Conservation (phyloP, 352 stramenopile genomes). For the Thraustochytrium striatum region DNA sequence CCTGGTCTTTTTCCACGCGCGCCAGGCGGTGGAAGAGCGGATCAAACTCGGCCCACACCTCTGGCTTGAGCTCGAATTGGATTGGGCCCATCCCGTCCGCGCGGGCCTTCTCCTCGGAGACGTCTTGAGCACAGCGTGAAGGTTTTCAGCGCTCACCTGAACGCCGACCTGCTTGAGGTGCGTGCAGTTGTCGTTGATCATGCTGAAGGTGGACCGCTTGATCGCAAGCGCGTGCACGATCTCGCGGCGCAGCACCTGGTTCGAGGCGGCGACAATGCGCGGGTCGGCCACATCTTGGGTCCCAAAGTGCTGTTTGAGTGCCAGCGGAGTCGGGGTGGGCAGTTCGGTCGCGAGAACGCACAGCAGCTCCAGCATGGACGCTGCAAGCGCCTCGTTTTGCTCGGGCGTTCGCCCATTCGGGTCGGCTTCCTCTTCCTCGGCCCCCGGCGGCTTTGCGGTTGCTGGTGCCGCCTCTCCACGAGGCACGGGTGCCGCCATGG, state of each 20-base stretch:
- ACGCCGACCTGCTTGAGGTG: slow-evolving; percentile 20
- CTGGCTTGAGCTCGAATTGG: slow-evolving; percentile 71
- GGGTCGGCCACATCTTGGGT: neutral
- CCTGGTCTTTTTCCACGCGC: slow-evolving; percentile 74
- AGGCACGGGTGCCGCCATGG: neutral
- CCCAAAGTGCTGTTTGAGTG: neutral
- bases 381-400: neutral
- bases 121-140: slow-evolving; percentile 11
- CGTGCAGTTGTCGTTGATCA: slow-evolving; percentile 31
- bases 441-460: too few relatives aligned
- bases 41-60: slow-evolving; percentile 74
- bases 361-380: slow-evolving; percentile 11
- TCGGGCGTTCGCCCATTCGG: neutral
- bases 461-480: too few relatives aligned
- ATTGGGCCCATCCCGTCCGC: slow-evolving; percentile 60
- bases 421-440: neutral
- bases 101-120: neutral
- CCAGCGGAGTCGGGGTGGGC: neutral
- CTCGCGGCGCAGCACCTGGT: slow-evolving; percentile 23
- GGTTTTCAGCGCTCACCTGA: neutral
- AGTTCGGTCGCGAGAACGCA: slow-evolving; percentile 19
- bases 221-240: slow-evolving; percentile 24
- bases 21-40: slow-evolving; percentile 76
- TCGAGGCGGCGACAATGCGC: slow-evolving; percentile 20
- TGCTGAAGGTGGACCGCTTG: neutral